A percentile compares a stretch with the other conserved stretches of the same genome.
Evolutionary conservation across 768 basidiomycete genomes (phyloP).

Genomic region (Kwoniella botswanensis): DNA sequence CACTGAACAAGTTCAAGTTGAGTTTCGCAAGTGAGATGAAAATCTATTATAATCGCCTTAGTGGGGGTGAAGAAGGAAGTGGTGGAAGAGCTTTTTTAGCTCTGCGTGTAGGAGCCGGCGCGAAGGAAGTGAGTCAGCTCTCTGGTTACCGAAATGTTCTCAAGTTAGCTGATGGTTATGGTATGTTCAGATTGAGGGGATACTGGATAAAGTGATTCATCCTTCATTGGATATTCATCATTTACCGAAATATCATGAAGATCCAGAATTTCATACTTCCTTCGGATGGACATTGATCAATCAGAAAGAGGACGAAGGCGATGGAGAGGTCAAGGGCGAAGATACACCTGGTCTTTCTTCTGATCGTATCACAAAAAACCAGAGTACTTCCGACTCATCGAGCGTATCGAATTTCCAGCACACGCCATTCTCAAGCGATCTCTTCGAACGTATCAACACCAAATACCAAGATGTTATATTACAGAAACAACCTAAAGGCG

Average conservation of each 20-base stretch:
- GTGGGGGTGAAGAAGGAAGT: conserved; percentile 35
- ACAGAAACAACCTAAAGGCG: conserved; percentile 38
- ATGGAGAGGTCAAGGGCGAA: background rate
- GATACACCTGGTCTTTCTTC: background rate
- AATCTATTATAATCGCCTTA: conserved; percentile 65
- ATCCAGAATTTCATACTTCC: conserved; percentile 85
- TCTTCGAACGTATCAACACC: conserved; percentile 30
- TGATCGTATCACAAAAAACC: no score
- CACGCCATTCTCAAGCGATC: conserved; percentile 30
- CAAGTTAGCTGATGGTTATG: background rate
- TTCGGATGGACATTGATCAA: conserved; percentile 83
- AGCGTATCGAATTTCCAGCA: background rate
- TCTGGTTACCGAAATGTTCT: no score
- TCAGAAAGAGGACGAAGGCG: conserved; percentile 1
- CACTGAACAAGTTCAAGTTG: conserved; percentile 60
- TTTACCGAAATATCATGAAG: conserved; percentile 77
- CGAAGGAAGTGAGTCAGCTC: conserved; percentile 67
- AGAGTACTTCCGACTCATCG: background rate
- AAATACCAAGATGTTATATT: conserved; percentile 30
- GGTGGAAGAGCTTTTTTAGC: conserved; percentile 72
- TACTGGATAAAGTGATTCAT: conserved; percentile 65
- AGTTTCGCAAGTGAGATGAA: conserved; percentile 71
- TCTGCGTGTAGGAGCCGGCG: conserved; percentile 81
- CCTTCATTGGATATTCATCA: conserved; percentile 68
- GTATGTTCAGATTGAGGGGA: conserved; percentile 64